These are phyloP conservation scores for Vanderwaltozyma tropicalis DNA, from an alignment of 805 yeast species.

Conservation along the genomic window DNA sequence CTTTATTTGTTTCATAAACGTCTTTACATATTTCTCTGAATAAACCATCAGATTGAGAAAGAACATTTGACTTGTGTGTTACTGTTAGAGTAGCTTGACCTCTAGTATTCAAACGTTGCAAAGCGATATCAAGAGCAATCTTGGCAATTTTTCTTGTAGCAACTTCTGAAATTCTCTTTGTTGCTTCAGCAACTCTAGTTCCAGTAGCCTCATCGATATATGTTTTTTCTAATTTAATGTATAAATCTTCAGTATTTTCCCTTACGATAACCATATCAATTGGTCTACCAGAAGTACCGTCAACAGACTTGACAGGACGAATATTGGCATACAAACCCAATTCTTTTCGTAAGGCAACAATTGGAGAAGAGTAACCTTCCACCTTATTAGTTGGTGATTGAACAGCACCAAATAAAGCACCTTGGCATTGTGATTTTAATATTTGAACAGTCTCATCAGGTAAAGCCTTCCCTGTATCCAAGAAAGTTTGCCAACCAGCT, in stretches of 20 bases:
- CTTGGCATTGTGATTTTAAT: slow-evolving; percentile 77
- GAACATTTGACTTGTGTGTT: slow-evolving; percentile 93
- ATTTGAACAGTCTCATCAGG: slow-evolving; percentile 84
- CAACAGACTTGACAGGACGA: slow-evolving; percentile 92
- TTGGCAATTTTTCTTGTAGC: slow-evolving; percentile 82
- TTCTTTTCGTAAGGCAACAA: slow-evolving; percentile 95
- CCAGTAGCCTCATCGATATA: slow-evolving; percentile 64
- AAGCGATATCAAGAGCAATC: slow-evolving; percentile 86
- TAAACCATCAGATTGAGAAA: slow-evolving; percentile 86
- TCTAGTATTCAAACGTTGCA: slow-evolving; percentile 72
- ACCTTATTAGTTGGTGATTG: slow-evolving; percentile 91
- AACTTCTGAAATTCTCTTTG: slow-evolving; percentile 84
- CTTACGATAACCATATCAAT: slow-evolving; percentile 97
- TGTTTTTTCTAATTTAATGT: slow-evolving; percentile 83
- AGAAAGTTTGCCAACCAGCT: slow-evolving; percentile 92
- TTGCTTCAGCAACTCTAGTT: slow-evolving; percentile 89
- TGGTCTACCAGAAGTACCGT: slow-evolving; percentile 64
- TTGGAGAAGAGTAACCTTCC: slow-evolving; percentile 94
- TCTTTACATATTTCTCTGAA: slow-evolving; percentile 73
- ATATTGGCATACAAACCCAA: slow-evolving; percentile 93
- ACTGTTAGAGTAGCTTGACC: slow-evolving; percentile 63
- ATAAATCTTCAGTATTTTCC: slow-evolving; percentile 96
- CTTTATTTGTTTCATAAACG: slow-evolving; percentile 41
- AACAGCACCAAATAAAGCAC: slow-evolving; percentile 96
- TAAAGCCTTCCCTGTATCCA: slow-evolving; percentile 88